Evolutionary conservation across 2,329 filamentous ascomycete species (phyloP).

Genomic region (Botrytis medusae): DNA sequence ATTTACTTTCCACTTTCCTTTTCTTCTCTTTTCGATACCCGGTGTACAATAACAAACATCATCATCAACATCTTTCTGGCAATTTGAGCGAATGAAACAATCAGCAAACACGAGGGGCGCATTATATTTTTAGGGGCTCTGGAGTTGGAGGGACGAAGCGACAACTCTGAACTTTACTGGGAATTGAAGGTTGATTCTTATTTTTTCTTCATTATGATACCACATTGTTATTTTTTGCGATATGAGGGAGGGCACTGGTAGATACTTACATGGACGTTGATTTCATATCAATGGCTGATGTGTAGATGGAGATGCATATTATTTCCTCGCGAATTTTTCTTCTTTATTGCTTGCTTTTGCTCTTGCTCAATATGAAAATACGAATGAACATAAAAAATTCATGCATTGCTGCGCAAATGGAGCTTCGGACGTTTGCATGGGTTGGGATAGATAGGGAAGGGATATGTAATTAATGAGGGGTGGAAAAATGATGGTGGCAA

Average conservation of each 20-base stretch:
- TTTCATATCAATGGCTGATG: not conserved
- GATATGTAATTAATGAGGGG: not conserved
- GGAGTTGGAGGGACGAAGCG: not conserved
- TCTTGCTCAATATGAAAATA: not conserved
- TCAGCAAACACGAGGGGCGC: not conserved
- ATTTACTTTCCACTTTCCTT: not conserved
- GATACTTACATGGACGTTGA: not conserved
- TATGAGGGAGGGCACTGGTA: not conserved
- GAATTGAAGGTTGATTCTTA: not conserved
- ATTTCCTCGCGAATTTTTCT: not conserved
- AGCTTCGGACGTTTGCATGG: not conserved
- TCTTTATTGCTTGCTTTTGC: not conserved
- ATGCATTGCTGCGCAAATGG: not conserved
- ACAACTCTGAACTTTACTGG: not conserved
- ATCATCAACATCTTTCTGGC: not conserved
- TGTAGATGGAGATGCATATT: not conserved
- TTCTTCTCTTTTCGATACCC: conserved; percentile 1
- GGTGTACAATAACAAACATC: not conserved
- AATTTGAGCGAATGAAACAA: not conserved
- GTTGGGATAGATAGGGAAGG: not conserved
- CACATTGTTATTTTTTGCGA: conserved; percentile 16
- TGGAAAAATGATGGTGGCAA: not conserved
- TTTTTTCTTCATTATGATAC: conserved; percentile 16
- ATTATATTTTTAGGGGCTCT: not conserved
- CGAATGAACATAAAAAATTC: not conserved